Conservation (phyloP, 1,284 basidiomycete species). For the Trichosporon coremiiforme region DNA sequence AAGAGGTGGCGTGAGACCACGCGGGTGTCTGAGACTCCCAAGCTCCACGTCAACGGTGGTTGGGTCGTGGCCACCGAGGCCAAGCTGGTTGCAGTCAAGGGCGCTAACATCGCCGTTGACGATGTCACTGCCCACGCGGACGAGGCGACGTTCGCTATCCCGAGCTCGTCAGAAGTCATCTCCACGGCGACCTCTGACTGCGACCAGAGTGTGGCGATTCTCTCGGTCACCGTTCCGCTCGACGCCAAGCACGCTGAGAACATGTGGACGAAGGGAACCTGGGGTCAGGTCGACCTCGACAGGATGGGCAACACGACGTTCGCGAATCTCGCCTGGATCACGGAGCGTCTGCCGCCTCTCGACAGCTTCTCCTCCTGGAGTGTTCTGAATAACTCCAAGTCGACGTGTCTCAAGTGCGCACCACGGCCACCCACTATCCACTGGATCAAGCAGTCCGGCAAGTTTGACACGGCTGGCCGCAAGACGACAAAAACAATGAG, state of each 20-base stretch:
- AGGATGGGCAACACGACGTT: slow-evolving; percentile 77
- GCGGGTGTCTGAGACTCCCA: slow-evolving; percentile 55
- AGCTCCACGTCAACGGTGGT: slow-evolving; percentile 64
- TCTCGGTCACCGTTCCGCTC: slow-evolving; percentile 73
- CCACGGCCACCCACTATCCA: slow-evolving; percentile 72
- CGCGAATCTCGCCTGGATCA: slow-evolving; percentile 78
- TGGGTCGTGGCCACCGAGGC: slow-evolving; percentile 60
- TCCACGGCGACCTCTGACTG: slow-evolving; percentile 65
- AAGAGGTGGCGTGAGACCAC: slow-evolving; percentile 74
- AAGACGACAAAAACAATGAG: slow-evolving; percentile 40
- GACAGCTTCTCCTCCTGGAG: slow-evolving; percentile 67
- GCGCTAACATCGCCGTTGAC: slow-evolving; percentile 44
- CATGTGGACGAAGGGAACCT: slow-evolving; percentile 73
- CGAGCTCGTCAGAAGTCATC: slow-evolving; percentile 63
- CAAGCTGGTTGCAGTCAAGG: slow-evolving; percentile 44
- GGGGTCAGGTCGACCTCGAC: slow-evolving; percentile 79
- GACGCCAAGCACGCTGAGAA: slow-evolving; percentile 64
- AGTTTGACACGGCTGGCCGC: slow-evolving; percentile 48
- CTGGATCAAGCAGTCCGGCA: slow-evolving; percentile 63
- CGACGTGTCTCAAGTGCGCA: slow-evolving; percentile 63
- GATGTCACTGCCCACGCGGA: slow-evolving; percentile 56
- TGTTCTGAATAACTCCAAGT: slow-evolving; percentile 55
- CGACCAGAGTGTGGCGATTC: slow-evolving; percentile 69
- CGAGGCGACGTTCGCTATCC: slow-evolving; percentile 68
- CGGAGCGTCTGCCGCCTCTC: slow-evolving; percentile 76